Base-by-base conservation (phyloP, 1,284 basidiomycete genomes). In the Pseudozyma hubeiensis region DNA sequence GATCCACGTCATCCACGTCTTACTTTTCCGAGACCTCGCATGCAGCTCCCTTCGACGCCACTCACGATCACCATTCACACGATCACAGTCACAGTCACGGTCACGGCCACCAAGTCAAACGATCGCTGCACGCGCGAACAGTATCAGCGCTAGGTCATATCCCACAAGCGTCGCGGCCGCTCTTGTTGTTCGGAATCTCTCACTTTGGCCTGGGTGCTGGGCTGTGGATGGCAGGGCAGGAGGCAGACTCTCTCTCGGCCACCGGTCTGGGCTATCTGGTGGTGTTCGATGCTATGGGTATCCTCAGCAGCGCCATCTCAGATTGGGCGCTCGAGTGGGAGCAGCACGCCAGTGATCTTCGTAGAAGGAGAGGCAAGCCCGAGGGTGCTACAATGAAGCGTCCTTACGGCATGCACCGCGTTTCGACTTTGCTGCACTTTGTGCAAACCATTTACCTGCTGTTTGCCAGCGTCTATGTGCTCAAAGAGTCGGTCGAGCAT, bases 231-330 rank as follows among this genome's bases (percentile, higher is more conserved):
- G 87, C 88, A n/a, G 95, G 94, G 1, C 96, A 98, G 84, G 90
- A 92, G 65, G 89, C 89, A 31, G 95, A 95, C 16, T 94, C 93
- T 51, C 86, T 97, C 30, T 88, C 92, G 2, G 90, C 92, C 59
- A 95, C 94, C 0, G 96, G 93, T 0, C 85, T 98, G 14, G 96
- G 96, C 0, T 99, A 98, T 83, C 92, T 97, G 88, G 90, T 97
- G 33, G 94, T 98, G 0, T 99, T 98, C 81, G 96, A 99, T 83
- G 89, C 93, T 3, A 69, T 84, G 53, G 81, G 82, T 17, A 66
- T 81, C 13, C 43, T 81, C 4, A 71, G 64, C 58, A 70, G 64
- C 49, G 56, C 75, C 11, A 47, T 71, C 4, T 54, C 68, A 17
- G 73, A 75, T 30, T 75, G 68, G 67, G 61, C 67, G 14, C 41